Evolutionary conservation across 495 filamentous ascomycete species (phyloP).

Genomic region (Margaritispora aquatica): DNA sequence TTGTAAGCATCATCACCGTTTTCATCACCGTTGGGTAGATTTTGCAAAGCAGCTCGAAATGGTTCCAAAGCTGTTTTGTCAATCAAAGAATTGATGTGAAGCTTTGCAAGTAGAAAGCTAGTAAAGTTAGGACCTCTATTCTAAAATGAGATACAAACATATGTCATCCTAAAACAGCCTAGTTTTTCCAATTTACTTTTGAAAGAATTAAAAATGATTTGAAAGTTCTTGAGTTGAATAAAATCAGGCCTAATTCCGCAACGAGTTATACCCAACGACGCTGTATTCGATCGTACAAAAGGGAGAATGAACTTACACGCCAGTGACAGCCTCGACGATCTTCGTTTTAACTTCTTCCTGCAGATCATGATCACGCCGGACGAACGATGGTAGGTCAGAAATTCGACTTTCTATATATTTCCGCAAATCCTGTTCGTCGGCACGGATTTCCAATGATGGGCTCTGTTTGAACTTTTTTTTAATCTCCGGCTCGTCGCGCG

Average conservation of each 20-base stretch:
- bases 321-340: slow-evolving; percentile 1
- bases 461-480: slow-evolving; percentile 22
- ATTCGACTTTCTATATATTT: slow-evolving; percentile 6
- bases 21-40: not conserved
- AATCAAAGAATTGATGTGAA: slow-evolving; percentile 12
- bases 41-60: slow-evolving; percentile 8
- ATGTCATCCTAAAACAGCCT: too few species aligned
- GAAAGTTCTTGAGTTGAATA: too few species aligned
- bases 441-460: slow-evolving; percentile 19
- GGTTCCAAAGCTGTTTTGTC: slow-evolving; percentile 12
- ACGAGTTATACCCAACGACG: too few species aligned
- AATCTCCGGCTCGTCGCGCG: slow-evolving; percentile 26
- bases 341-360: slow-evolving; percentile 8
- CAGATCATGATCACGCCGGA: not conserved
- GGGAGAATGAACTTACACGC: slow-evolving; percentile 9
- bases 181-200: too few species aligned
- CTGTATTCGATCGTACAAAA: too few species aligned
- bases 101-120: slow-evolving; percentile 22
- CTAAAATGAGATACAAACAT: not conserved
- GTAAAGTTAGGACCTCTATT: not conserved
- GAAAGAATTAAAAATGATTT: too few species aligned
- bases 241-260: too few species aligned
- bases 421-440: slow-evolving; percentile 10
- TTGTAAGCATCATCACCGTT: not conserved
- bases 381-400: not conserved